phyloP scores from a whole-genome alignment of 805 yeast genomes.

The Candida peoriensis region DNA sequence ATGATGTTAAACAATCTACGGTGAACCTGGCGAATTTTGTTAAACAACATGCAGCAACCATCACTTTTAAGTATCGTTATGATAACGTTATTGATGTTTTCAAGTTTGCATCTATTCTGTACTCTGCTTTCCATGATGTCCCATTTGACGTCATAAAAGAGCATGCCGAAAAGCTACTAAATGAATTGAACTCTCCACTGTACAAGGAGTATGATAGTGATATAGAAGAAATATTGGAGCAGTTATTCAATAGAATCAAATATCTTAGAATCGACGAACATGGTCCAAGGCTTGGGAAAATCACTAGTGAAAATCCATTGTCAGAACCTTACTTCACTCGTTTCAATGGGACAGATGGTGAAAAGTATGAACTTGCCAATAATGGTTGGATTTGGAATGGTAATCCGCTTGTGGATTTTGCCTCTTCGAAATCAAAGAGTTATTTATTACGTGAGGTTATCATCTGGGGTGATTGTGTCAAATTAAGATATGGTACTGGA shows the following conservation, averaged over 20 bases:
- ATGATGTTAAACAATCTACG: constrained; percentile 33
- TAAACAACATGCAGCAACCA: constrained; percentile 32
- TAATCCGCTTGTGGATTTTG: constrained; percentile 89
- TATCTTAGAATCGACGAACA: constrained; percentile 70
- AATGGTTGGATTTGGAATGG: constrained; percentile 99
- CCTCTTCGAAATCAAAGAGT: constrained; percentile 70
- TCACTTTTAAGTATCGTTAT: constrained; percentile 41
- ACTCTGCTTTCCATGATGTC: constrained; percentile 25
- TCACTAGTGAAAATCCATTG: constrained; percentile 54
- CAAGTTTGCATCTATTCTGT: constrained; percentile 50
- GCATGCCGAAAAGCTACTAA: constrained; percentile 51
- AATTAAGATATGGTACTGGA: constrained; percentile 73
- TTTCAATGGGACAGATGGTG: constrained; percentile 46
- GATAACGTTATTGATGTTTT: constrained; percentile 48
- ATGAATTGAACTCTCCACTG: constrained; percentile 71
- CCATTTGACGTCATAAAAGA: constrained; percentile 25
- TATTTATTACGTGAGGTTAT: constrained; percentile 89
- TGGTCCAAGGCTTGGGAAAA: constrained; percentile 77
- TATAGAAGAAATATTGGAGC: constrained; percentile 54
- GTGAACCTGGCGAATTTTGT: constrained; percentile 46
- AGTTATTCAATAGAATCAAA: constrained; percentile 70
- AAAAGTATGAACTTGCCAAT: constrained; percentile 73
- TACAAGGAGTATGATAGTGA: constrained; percentile 78
- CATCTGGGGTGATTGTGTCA: constrained; percentile 97
- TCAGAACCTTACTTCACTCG: constrained; percentile 88